A percentile compares a stretch with the other conserved stretches of the same genome.
These are phyloP conservation scores for Podospora conica DNA, from an alignment of 495 filamentous ascomycete genomes.

Conservation along the genomic window DNA sequence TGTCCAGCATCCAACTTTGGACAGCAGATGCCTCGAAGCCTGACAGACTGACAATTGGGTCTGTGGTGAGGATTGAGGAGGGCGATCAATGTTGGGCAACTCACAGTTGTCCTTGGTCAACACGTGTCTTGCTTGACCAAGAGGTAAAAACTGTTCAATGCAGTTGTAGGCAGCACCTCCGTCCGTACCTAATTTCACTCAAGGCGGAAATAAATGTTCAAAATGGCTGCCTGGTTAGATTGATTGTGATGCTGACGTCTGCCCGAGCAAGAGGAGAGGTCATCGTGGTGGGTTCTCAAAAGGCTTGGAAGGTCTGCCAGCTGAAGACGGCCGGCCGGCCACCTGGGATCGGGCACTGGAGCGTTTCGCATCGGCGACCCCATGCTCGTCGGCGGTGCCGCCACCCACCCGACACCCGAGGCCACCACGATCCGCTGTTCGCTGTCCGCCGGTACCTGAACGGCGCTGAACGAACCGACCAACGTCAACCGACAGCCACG, in stretches of 20 bases:
- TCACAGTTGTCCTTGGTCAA: too few relatives aligned
- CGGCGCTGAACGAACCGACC: background rate
- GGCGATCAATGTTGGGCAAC: background rate
- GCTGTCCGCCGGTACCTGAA: background rate
- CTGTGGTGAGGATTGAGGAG: background rate
- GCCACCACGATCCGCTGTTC: background rate
- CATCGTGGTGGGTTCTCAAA: background rate
- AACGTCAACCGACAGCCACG: background rate
- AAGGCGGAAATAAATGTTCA: background rate
- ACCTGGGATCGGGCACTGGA: background rate
- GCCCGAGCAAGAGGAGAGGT: background rate
- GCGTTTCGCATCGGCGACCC: background rate
- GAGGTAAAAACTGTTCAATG: too few relatives aligned
- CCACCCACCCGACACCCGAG: background rate
- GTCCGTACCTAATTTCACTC: background rate
- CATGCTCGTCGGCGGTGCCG: background rate
- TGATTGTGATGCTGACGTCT: background rate
- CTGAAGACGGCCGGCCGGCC: background rate
- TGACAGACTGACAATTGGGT: background rate
- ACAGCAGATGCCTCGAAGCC: background rate
- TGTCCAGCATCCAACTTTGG: background rate
- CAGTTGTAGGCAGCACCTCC: background rate
- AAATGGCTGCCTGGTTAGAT: background rate
- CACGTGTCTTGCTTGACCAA: too few relatives aligned
- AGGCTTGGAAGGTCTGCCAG: background rate